Evolutionary conservation across 2,329 filamentous ascomycete species (phyloP), one percentile per base, ranked within the genome.

Genomic region (Aspergillus sp.): DNA sequence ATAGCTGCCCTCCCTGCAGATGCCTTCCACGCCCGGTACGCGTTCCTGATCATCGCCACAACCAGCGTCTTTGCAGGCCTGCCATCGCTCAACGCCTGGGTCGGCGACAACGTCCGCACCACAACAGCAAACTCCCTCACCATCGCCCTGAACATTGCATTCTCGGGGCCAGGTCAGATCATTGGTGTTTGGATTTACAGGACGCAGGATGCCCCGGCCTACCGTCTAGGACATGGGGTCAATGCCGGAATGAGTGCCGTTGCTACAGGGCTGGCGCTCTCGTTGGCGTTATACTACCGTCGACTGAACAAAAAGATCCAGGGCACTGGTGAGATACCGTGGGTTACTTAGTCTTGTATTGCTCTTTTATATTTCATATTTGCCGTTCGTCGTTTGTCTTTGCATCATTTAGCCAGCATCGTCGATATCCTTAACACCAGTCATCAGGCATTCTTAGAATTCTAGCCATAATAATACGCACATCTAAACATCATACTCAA

Each of bases 181-280:
- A 66, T 68, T 15, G 67, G 65, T 2, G 64, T 69, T 1, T 69
- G 66, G 66, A 69, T 69, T 18, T 69, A 68, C 20, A 60, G 45
- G 32, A n/a, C 36, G 2, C 45, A 58, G n/a, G 44, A 58, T 32
- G 52, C 30, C 3, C 56, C 51, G 3, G 38, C 36, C 2, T 58
- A 55, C 13, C 51, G 39, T 1, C 18, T 55, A n/a, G 56, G 51
- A 0, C 51, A 58, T 32, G 56, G 22, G 0, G 30, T 55, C 15
- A 51, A 55, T 42, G 41, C 50, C 17, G 50, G 17, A 3, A 45
- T 39, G 50, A 45, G 50, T 7, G 18, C 22, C 4, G 3, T 38
- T 5, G 15, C 50, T 32, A 32, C 50, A n/a, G 5, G 9, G 11
- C 12, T 53, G 41, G 50, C 50, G 8, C 41, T 45, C 5, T 30